phyloP scores from a whole-genome alignment of 2,329 filamentous ascomycete species.

The Furcasterigmium sp. region DNA sequence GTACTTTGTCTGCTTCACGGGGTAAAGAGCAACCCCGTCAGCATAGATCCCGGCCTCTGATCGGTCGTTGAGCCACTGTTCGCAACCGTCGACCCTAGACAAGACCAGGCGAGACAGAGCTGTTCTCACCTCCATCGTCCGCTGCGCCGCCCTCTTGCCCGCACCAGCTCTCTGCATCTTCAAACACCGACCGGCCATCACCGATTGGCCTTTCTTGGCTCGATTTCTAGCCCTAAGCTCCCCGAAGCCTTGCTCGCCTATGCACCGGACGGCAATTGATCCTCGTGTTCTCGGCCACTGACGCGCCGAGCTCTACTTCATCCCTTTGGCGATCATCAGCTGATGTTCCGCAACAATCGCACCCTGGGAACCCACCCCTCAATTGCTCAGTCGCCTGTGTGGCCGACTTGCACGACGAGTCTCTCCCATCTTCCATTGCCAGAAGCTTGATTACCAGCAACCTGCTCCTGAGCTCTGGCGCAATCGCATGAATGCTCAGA shows the following conservation, averaged over 20 bases:
- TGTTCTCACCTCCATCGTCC: neutral
- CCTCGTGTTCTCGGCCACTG: too few relatives aligned
- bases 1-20: slow-evolving; percentile 2
- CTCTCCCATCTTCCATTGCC: too few relatives aligned
- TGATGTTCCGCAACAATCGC: neutral
- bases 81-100: neutral
- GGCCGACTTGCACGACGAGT: too few relatives aligned
- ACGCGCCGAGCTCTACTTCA: neutral
- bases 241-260: too few relatives aligned
- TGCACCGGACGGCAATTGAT: too few relatives aligned
- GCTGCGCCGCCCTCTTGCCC: too few relatives aligned
- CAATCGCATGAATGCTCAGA: neutral
- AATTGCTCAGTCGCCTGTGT: neutral
- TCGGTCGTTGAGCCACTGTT: neutral
- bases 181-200: neutral
- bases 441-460: too few relatives aligned
- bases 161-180: neutral
- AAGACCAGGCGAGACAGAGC: neutral
- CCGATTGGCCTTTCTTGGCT: too few relatives aligned
- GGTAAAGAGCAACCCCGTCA: too few relatives aligned
- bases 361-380: neutral
- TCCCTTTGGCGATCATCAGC: neutral
- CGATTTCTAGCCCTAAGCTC: too few relatives aligned
- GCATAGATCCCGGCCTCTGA: too few relatives aligned
- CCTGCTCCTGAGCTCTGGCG: too few relatives aligned